Evolutionary conservation across 2,329 filamentous ascomycete genomes (phyloP).

Genomic region (Colletotrichum graminicola): DNA sequence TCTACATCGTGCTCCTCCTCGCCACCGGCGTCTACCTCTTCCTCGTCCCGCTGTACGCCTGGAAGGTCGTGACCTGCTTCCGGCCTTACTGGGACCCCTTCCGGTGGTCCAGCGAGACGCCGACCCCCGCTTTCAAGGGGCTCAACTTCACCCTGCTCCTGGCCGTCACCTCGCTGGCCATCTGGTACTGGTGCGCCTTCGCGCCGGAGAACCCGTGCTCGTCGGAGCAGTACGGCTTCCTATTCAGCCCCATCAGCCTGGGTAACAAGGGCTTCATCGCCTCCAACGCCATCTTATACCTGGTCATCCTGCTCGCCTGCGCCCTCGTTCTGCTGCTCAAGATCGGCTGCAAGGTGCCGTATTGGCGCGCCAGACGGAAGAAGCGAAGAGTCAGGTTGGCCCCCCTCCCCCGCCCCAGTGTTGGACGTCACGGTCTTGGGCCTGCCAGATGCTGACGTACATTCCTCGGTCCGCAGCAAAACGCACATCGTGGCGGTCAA

Average conservation of each 20-base stretch:
- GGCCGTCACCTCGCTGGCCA: slow-evolving; percentile 47
- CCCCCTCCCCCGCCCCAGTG: too few species aligned
- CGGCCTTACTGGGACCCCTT: slow-evolving; percentile 50
- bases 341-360: slow-evolving; percentile 44
- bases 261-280: slow-evolving; percentile 47
- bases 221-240: slow-evolving; percentile 48
- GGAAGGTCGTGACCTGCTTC: slow-evolving; percentile 50
- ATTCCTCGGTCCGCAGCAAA: slow-evolving; percentile 4
- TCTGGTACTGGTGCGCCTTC: slow-evolving; percentile 50
- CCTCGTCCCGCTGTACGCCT: slow-evolving; percentile 51
- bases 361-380: slow-evolving; percentile 42
- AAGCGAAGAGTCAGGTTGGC: slow-evolving; percentile 45
- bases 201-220: slow-evolving; percentile 46
- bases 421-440: too few species aligned
- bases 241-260: slow-evolving; percentile 49
- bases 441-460: background rate
- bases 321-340: slow-evolving; percentile 45
- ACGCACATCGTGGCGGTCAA: slow-evolving; percentile 45
- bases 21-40: slow-evolving; percentile 49
- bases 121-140: slow-evolving; percentile 46
- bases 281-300: slow-evolving; percentile 49
- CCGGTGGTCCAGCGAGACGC: slow-evolving; percentile 46
- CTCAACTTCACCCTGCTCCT: slow-evolving; percentile 47
- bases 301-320: slow-evolving; percentile 47
- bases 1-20: slow-evolving; percentile 51